A percentile compares a stretch with the other conserved stretches of the same genome.
phyloP scores from a whole-genome alignment of 768 basidiomycete species.

The Russula emetica region DNA sequence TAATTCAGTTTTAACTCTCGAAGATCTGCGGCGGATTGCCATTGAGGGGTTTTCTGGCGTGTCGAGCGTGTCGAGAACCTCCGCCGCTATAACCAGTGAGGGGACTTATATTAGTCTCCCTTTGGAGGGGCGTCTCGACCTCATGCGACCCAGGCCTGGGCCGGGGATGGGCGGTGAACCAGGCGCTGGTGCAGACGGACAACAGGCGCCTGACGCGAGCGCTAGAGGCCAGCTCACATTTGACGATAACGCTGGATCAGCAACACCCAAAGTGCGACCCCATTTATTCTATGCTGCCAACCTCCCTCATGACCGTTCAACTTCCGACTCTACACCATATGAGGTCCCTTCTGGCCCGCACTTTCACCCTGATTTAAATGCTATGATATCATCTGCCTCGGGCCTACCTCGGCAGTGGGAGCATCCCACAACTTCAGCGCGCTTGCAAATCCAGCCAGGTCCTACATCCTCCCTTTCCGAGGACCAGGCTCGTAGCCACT shows the following conservation, averaged over 20 bases:
- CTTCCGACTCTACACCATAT: not conserved
- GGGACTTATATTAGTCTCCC: slow-evolving; percentile 81
- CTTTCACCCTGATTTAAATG: not conserved
- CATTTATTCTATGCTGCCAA: slow-evolving; percentile 1
- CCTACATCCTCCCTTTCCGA: slow-evolving; percentile 29
- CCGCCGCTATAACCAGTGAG: slow-evolving; percentile 38
- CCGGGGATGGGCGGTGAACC: slow-evolving; percentile 16
- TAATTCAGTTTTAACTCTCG: slow-evolving; percentile 19
- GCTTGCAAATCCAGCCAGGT: slow-evolving; percentile 13
- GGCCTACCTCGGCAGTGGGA: slow-evolving; percentile 16
- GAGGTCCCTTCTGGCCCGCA: not conserved
- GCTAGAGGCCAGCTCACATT: not conserved
- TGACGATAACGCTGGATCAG: slow-evolving; percentile 11
- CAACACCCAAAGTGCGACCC: slow-evolving; percentile 4
- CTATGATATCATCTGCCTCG: not conserved
- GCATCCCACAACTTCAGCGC: slow-evolving; percentile 17
- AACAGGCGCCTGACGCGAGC: not conserved
- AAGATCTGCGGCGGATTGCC: slow-evolving; percentile 54
- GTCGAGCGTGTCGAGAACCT: slow-evolving; percentile 25
- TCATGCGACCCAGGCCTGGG: slow-evolving; percentile 58
- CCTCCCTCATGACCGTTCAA: not conserved
- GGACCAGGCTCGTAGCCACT: slow-evolving; percentile 22
- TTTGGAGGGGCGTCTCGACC: slow-evolving; percentile 81
- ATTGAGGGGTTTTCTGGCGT: slow-evolving; percentile 48
- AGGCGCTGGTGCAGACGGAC: slow-evolving; percentile 1